Evolutionary conservation across 1,284 basidiomycete genomes (phyloP), one percentile per base, ranked within the genome.

Genomic region (Cryptococcus sp.): DNA sequence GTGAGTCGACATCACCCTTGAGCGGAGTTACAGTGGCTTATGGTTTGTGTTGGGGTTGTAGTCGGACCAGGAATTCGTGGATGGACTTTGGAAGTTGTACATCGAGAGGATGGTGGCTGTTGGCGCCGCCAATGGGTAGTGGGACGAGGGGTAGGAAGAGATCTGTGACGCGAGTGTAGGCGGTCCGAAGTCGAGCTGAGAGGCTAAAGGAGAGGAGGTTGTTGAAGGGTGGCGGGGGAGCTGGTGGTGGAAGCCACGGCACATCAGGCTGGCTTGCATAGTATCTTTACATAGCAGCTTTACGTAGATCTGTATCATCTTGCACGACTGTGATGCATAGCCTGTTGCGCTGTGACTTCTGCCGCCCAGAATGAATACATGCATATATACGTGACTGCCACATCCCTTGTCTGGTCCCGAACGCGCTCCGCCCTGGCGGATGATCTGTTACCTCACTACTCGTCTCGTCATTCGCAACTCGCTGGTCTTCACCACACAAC

Each of bases 61-160:
- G 62, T 57, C 57, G 13, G 62, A 66, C 39, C 52, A 46, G 15
- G 33, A 38, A 13, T 66, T 66, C 46, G 58, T 66, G 6, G 60
- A 66, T 43, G 56, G 61, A 23, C 15, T 67, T 12, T 65, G 61
- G 61, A 38, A 21, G 4, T 44, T 35, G 3, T 67, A 62, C 40
- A 43, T 61, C 11, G 53, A 59, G 18, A 47, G 59, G 28, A 59
- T 56, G 53, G 45, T 53, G 20, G 45, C 50, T 28, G 48, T 40
- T 18, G 57, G 52, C 35, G 40, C 40, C 20, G 40, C 23, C 38
- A 16, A 47, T n/a, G 55, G 46, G 20, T 50, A 56, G 43, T 36
- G 20, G 23, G 13, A 13, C 35, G 37, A 37, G 20, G 28, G 36
- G 24, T 40, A 46, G 44, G 7, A 3, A 46, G 15, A 28, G 16